Evolutionary conservation across 768 basidiomycete genomes (phyloP).

Genomic region (Lyophyllum decastes): DNA sequence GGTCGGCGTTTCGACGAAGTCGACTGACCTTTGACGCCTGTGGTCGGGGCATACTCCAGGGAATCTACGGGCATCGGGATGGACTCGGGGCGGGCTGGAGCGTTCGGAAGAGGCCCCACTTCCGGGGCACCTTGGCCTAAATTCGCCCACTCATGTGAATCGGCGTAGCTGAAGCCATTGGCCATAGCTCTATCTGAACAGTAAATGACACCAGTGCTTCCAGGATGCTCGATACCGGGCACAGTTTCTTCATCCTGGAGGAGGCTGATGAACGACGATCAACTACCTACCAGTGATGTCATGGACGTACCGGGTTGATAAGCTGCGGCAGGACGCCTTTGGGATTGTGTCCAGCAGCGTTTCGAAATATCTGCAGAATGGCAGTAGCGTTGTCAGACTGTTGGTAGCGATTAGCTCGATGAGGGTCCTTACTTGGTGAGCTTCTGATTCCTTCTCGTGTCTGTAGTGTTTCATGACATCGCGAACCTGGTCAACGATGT

Average conservation of each 20-base stretch:
- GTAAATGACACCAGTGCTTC: slow-evolving; percentile 69
- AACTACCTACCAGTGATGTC: not conserved
- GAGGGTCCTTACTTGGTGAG: slow-evolving; percentile 63
- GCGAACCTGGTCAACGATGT: slow-evolving; percentile 60
- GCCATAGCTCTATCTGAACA: slow-evolving; percentile 95
- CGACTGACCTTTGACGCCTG: slow-evolving; percentile 75
- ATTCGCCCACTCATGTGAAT: slow-evolving; percentile 82
- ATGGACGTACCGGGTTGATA: slow-evolving; percentile 59
- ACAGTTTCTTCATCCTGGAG: slow-evolving; percentile 83
- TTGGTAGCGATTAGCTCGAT: not conserved
- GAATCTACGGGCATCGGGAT: slow-evolving; percentile 72
- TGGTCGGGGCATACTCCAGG: slow-evolving; percentile 90
- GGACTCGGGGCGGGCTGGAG: slow-evolving; percentile 61
- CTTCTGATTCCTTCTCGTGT: slow-evolving; percentile 85
- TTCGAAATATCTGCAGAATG: slow-evolving; percentile 68
- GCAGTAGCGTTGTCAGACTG: slow-evolving; percentile 4
- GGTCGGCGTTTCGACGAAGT: not conserved
- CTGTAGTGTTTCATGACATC: slow-evolving; percentile 68
- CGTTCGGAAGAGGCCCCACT: slow-evolving; percentile 81
- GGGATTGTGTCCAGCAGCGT: slow-evolving; percentile 67
- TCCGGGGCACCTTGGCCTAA: slow-evolving; percentile 93
- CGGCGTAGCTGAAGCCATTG: slow-evolving; percentile 85
- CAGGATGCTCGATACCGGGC: slow-evolving; percentile 83
- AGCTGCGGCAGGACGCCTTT: slow-evolving; percentile 69
- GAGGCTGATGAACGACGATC: slow-evolving; percentile 1